A percentile compares a stretch with the other conserved stretches of the same genome.
Evolutionary conservation across 768 basidiomycete genomes (phyloP).

Genomic region (Suillus lakei): DNA sequence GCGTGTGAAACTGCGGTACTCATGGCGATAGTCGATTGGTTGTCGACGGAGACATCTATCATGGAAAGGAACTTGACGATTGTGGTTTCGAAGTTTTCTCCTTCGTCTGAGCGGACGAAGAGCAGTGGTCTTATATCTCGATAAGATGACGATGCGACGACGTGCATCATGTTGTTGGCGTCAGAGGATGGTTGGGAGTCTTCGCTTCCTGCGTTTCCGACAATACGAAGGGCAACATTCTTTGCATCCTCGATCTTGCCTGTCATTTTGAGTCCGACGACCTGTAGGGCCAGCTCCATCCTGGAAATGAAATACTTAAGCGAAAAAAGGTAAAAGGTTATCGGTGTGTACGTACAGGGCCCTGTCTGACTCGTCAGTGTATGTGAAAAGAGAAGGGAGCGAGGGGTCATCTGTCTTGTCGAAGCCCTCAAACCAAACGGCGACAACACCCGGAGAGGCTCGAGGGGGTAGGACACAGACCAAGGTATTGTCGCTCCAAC

Average conservation of each 20-base stretch:
- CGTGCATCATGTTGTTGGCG: constrained; percentile 56
- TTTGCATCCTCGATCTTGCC: constrained; percentile 93
- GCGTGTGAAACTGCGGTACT: constrained; percentile 68
- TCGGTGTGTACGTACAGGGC: constrained; percentile 65
- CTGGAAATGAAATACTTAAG: constrained; percentile 43
- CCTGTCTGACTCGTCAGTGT: constrained; percentile 88
- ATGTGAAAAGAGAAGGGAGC: constrained; percentile 77
- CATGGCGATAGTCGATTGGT: constrained; percentile 44
- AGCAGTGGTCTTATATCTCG: constrained; percentile 63
- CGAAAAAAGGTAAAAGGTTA: constrained; percentile 14
- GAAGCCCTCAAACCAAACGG: constrained; percentile 87
- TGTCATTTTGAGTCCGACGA: constrained; percentile 96
- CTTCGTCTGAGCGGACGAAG: constrained; percentile 56
- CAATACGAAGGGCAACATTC: constrained; percentile 92
- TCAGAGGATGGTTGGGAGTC: constrained; percentile 44
- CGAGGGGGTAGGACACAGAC: constrained; percentile 91
- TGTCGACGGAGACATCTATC: constrained; percentile 66
- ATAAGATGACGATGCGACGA: constrained; percentile 47
- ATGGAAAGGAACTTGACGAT: constrained; percentile 83
- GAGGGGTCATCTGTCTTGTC: constrained; percentile 59
- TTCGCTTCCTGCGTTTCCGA: constrained; percentile 70
- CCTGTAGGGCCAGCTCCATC: constrained; percentile 95
- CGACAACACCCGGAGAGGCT: constrained; percentile 80
- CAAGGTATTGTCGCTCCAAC: constrained; percentile 92
- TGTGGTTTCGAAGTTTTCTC: constrained; percentile 70